Evolutionary conservation across 2,329 filamentous ascomycete species (phyloP), one percentile per base, ranked within the genome.

Genomic region (Blastomyces gilchristii): DNA sequence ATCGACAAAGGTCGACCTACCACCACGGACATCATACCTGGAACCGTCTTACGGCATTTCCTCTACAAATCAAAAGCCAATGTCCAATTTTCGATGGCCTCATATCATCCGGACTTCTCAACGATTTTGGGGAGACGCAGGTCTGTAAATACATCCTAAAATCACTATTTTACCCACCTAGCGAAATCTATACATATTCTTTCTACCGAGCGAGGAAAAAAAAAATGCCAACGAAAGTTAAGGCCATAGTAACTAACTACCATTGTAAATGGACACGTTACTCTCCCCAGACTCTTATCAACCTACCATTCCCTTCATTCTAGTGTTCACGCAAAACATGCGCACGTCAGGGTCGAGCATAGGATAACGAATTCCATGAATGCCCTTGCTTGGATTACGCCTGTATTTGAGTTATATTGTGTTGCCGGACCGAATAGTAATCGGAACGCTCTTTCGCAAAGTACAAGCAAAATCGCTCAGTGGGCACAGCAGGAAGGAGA

Each of bases 401-500:
- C 91, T 0, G 77, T 88, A 1, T 97, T 97, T 71, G 94, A 99
- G 74, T 85, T 99, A 65, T 99, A 97, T 77, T 95, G 91, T 70
- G 87, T 99, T n/a, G 91, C 92, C 22, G 89, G 90, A 0, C 89
- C 90, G 2, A 87, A 77, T 28, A 82, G 82, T 31, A 80, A 79
- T 60, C 75, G 85, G 52, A 82, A 82, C 62, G 84, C 86, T 12
- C 81, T 99, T 70, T 90, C 90, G 11, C 88, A 93, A 73, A 90
- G 88, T 12, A 93, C 92, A 43, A 96, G 94, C 72, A 87, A 88
- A 76, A 85, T 99, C 59, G 87, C 95, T 6, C 89, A 94, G 71
- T 99, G 93, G 92, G 88, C 93, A 1, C 87, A 90, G 72, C 83
- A 87, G 67, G 94, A 99, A 76, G 93, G 97, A 75, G 92, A 97